These are phyloP conservation scores for Talaromyces ruber DNA, from an alignment of 495 filamentous ascomycete genomes.

Conservation along the genomic window DNA sequence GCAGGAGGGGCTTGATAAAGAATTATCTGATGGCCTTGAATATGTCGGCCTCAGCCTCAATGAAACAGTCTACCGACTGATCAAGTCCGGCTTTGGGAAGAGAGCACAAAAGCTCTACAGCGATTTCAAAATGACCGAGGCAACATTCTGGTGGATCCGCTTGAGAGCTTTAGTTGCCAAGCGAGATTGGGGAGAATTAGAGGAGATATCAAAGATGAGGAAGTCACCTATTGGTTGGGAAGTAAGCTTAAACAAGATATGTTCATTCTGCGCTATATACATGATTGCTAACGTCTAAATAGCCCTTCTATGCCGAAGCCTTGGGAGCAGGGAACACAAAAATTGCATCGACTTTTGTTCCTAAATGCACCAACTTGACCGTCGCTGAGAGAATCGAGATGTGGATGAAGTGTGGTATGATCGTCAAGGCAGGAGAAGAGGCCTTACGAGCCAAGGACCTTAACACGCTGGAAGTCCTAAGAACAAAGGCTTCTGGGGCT, in stretches of 20 bases:
- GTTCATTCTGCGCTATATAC: conserved; percentile 1
- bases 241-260: conserved; percentile 37
- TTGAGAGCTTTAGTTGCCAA: conserved; percentile 82
- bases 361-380: conserved; percentile 66
- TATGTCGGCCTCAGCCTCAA: conserved; percentile 81
- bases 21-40: conserved; percentile 53
- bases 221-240: conserved; percentile 98
- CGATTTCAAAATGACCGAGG: conserved; percentile 90
- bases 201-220: conserved; percentile 60
- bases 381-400: conserved; percentile 70
- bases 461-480: conserved; percentile 53
- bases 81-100: conserved; percentile 64
- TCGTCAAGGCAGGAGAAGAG: conserved; percentile 86
- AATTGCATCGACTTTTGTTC: conserved; percentile 73
- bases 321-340: conserved; percentile 85
- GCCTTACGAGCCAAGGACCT: conserved; percentile 74
- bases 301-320: conserved; percentile 89
- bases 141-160: conserved; percentile 82
- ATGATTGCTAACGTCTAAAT: conserved; percentile 16
- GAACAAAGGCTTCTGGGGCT: conserved; percentile 46
- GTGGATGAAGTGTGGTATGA: conserved; percentile 93
- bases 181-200: conserved; percentile 85
- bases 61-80: conserved; percentile 79
- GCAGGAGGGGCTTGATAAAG: conserved; percentile 78
- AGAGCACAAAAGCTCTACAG: conserved; percentile 76